phyloP scores from a whole-genome alignment of 352 stramenopile genomes.

The Elongisporangium prolatum region DNA sequence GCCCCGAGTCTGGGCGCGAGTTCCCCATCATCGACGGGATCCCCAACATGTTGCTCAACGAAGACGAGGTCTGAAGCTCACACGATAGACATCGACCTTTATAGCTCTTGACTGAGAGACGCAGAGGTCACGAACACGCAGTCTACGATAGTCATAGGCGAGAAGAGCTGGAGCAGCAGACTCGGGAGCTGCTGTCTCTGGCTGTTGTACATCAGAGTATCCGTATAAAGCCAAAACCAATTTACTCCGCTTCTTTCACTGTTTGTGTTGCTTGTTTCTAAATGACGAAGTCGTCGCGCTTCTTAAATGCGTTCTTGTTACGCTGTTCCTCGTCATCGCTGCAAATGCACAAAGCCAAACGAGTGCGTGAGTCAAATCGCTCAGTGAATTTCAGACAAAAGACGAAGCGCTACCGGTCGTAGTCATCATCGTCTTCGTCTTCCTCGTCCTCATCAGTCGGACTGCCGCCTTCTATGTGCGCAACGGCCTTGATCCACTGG shows the following conservation, averaged over 20 bases:
- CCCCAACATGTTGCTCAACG: slow-evolving; percentile 95
- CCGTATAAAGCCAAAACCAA: background rate
- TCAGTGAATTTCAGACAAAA: slow-evolving; percentile 4
- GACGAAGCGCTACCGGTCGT: slow-evolving; percentile 11
- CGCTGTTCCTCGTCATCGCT: slow-evolving; percentile 29
- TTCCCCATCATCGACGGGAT: slow-evolving; percentile 97
- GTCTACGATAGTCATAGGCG: background rate
- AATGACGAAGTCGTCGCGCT: slow-evolving; percentile 59
- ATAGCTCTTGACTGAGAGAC: background rate
- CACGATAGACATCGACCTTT: background rate
- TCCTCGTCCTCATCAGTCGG: slow-evolving; percentile 24
- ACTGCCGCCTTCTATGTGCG: slow-evolving; percentile 37
- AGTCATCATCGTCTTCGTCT: slow-evolving; percentile 19
- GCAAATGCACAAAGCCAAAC: background rate
- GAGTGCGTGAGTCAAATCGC: background rate
- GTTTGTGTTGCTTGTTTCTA: slow-evolving; percentile 14
- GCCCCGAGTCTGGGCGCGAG: slow-evolving; percentile 93
- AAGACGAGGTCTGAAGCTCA: slow-evolving; percentile 80
- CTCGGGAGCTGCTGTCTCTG: background rate
- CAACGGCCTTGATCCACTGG: slow-evolving; percentile 84
- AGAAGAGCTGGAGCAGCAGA: background rate
- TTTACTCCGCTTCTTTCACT: background rate
- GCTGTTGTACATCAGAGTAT: background rate
- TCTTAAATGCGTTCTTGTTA: slow-evolving; percentile 38
- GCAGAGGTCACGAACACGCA: background rate